Evolutionary conservation across 192 early-diverging fungal genomes (phyloP).

Genomic region (Backusella macrospora): DNA sequence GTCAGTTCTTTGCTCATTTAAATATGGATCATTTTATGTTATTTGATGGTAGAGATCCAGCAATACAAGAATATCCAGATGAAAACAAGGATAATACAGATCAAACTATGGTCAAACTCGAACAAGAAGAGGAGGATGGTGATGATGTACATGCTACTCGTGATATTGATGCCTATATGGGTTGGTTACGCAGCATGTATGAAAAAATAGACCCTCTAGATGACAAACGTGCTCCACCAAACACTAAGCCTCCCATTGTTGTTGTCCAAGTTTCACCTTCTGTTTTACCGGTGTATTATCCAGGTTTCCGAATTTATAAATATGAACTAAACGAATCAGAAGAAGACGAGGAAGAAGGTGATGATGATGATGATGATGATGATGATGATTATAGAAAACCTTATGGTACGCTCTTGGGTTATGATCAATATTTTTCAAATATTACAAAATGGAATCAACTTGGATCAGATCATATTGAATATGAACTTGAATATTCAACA

Average conservation of each 20-base stretch:
- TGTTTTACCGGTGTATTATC: constrained; percentile 39
- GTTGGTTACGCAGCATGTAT: constrained; percentile 23
- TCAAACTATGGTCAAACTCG: neutral
- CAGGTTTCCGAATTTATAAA: constrained; percentile 36
- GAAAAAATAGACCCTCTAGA: constrained; percentile 14
- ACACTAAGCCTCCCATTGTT: constrained; percentile 7
- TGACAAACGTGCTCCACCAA: constrained; percentile 1
- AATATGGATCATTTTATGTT: constrained; percentile 39
- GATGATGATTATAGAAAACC: neutral
- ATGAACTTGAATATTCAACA: constrained; percentile 40
- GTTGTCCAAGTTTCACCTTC: constrained; percentile 40
- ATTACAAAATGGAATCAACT: constrained; percentile 27
- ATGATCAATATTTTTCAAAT: constrained; percentile 39
- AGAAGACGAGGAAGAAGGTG: neutral
- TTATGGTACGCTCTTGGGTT: constrained; percentile 35
- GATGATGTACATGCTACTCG: constrained; percentile 12
- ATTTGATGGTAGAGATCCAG: constrained; percentile 13
- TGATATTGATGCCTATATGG: constrained; percentile 31
- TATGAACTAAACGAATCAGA: constrained; percentile 29
- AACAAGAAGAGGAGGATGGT: neutral
- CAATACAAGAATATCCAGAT: neutral
- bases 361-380: neutral
- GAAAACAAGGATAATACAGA: neutral
- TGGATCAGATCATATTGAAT: constrained; percentile 16
- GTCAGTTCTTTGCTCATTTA: constrained; percentile 28